These are phyloP conservation scores for Cinchona pubescens DNA, from an alignment of 257 asterid genomes.

Conservation along the genomic window DNA sequence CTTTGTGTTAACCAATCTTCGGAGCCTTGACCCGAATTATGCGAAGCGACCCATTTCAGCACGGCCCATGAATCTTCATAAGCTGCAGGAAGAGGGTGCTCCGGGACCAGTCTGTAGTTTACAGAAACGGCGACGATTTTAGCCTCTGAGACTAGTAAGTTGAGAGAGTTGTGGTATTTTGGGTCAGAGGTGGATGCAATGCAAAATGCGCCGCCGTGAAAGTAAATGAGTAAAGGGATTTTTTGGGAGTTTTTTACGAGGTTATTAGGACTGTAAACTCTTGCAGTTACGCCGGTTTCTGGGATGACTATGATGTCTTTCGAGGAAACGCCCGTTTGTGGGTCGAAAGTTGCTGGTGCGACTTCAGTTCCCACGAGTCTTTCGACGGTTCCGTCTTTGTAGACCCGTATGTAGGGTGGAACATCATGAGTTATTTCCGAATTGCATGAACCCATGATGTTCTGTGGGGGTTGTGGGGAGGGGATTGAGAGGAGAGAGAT, in stretches of 20 bases:
- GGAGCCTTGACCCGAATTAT: slow-evolving; percentile 9
- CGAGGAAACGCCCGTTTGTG: slow-evolving; percentile 48
- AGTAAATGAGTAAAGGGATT: slow-evolving; percentile 63
- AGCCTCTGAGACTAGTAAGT: slow-evolving; percentile 42
- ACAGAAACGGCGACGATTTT: slow-evolving; percentile 45
- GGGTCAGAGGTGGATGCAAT: slow-evolving; percentile 56
- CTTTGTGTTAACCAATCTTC: slow-evolving; percentile 43
- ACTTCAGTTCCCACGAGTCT: slow-evolving; percentile 50
- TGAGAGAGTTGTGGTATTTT: slow-evolving; percentile 50
- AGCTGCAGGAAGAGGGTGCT: slow-evolving; percentile 60
- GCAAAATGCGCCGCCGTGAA: slow-evolving; percentile 78
- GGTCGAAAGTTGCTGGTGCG: slow-evolving; percentile 41
- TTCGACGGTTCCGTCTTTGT: slow-evolving; percentile 52
- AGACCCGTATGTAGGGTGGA: slow-evolving; percentile 53
- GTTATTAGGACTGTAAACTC: slow-evolving; percentile 55
- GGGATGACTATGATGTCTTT: slow-evolving; percentile 45
- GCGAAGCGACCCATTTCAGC: slow-evolving; percentile 44
- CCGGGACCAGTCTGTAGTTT: slow-evolving; percentile 62
- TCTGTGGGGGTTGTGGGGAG: background rate
- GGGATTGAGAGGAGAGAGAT: too few species aligned
- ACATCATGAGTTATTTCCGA: slow-evolving; percentile 41
- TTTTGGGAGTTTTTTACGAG: slow-evolving; percentile 13
- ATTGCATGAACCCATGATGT: slow-evolving; percentile 32
- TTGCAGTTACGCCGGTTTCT: slow-evolving; percentile 43
- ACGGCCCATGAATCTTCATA: slow-evolving; percentile 69